A percentile compares a stretch with the other conserved stretches of the same genome.
These are phyloP conservation scores for Ceratobasidium sp. DNA, from an alignment of 1,284 basidiomycete species.

Conservation along the genomic window DNA sequence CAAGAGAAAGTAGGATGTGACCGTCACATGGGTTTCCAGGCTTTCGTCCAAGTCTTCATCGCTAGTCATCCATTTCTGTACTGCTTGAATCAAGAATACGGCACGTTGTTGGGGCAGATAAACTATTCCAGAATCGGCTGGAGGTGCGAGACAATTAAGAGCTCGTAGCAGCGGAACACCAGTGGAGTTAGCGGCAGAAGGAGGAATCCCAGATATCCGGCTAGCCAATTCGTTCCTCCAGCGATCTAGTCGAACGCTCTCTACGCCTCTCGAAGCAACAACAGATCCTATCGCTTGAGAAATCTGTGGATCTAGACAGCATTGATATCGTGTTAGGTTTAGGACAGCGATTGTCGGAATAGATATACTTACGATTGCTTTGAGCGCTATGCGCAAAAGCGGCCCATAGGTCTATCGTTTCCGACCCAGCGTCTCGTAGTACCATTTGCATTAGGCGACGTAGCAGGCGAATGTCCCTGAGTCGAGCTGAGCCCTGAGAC, in stretches of 20 bases:
- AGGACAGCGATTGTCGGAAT: neutral
- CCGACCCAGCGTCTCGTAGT: slow-evolving; percentile 70
- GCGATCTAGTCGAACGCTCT: slow-evolving; percentile 80
- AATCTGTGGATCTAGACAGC: slow-evolving; percentile 71
- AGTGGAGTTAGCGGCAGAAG: slow-evolving; percentile 72
- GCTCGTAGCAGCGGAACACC: slow-evolving; percentile 79
- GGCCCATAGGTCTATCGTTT: slow-evolving; percentile 84
- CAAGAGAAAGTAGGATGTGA: slow-evolving; percentile 81
- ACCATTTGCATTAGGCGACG: slow-evolving; percentile 67
- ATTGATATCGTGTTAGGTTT: neutral
- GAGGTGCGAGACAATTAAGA: slow-evolving; percentile 83
- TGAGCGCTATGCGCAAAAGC: slow-evolving; percentile 73
- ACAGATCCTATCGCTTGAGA: slow-evolving; percentile 75
- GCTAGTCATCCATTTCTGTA: slow-evolving; percentile 85
- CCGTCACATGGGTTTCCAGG: slow-evolving; percentile 81
- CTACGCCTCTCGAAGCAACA: slow-evolving; percentile 73
- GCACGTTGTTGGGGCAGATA: slow-evolving; percentile 90
- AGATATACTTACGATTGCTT: slow-evolving; percentile 66
- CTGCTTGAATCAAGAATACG: slow-evolving; percentile 89
- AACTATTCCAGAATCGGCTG: slow-evolving; percentile 81
- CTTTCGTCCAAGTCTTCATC: slow-evolving; percentile 75
- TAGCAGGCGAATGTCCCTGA: slow-evolving; percentile 57
- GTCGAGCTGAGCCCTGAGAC: slow-evolving; percentile 56
- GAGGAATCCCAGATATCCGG: slow-evolving; percentile 76
- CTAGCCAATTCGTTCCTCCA: slow-evolving; percentile 93